These are phyloP conservation scores for Collybia mongolica DNA, from an alignment of 768 basidiomycete genomes.

Conservation along the genomic window DNA sequence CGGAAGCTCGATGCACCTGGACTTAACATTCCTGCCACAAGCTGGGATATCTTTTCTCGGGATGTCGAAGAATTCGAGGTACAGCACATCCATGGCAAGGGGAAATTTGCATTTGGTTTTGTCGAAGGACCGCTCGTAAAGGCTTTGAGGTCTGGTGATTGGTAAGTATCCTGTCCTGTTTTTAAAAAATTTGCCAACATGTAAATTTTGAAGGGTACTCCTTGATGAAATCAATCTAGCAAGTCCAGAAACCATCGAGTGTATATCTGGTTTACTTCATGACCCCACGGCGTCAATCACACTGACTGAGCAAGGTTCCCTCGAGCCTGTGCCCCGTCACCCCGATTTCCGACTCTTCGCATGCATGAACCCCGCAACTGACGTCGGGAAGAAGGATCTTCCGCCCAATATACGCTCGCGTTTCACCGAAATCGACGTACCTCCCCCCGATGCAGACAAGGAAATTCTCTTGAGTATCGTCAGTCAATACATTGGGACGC, in stretches of 20 bases:
- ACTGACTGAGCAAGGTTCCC: slow-evolving; percentile 87
- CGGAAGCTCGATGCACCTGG: slow-evolving; percentile 53
- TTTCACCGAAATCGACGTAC: slow-evolving; percentile 95
- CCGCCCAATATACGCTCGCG: slow-evolving; percentile 86
- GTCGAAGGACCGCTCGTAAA: slow-evolving; percentile 95
- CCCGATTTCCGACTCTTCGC: slow-evolving; percentile 95
- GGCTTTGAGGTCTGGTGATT: slow-evolving; percentile 85
- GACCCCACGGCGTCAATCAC: slow-evolving; percentile 88
- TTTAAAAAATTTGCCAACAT: background rate
- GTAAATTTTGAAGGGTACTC: slow-evolving; percentile 61
- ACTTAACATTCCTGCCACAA: slow-evolving; percentile 41
- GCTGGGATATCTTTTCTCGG: slow-evolving; percentile 68
- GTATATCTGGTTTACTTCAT: slow-evolving; percentile 83
- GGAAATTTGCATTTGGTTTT: slow-evolving; percentile 92
- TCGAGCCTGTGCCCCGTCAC: slow-evolving; percentile 89
- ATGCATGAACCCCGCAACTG: slow-evolving; percentile 99
- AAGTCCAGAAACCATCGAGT: slow-evolving; percentile 91
- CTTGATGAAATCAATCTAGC: slow-evolving; percentile 97
- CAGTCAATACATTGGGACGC: slow-evolving; percentile 83
- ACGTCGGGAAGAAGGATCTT: slow-evolving; percentile 97
- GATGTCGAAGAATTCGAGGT: slow-evolving; percentile 81
- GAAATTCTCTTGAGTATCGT: slow-evolving; percentile 89
- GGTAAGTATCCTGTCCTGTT: slow-evolving; percentile 50
- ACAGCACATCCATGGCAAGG: slow-evolving; percentile 84
- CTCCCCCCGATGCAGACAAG: slow-evolving; percentile 89